Base-by-base conservation (phyloP, 2,329 filamentous ascomycete species). In the Cladosporium sp. region DNA sequence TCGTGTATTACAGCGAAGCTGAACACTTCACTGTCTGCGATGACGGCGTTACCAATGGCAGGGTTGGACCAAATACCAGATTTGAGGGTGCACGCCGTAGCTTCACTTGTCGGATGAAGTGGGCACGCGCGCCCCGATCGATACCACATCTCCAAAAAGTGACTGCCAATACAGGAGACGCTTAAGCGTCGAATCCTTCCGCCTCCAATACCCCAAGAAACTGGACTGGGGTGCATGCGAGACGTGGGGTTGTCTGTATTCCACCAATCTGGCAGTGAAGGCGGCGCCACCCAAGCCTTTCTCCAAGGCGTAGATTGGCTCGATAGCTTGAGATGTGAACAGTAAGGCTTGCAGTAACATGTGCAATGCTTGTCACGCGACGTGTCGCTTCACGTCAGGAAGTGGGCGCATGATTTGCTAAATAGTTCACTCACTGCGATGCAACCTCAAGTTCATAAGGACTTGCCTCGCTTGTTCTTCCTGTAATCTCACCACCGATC, bases 251-350 rank as follows among this genome's bases (percentile, higher is more conserved):
- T 43, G n/a, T 20, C n/a, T 19, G 51, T 42, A 42, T 54, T 40
- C 51, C 51, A 54, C 51, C 38, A 54, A 40, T 54, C 22, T 30
- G 8, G n/a, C n/a, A 42, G 38, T 30, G n/a, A 43, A 54, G 51
- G 25, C 25, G 19, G 30, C 51, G 51, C 51, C 51, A 54, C 51
- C 17, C 42, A 25, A 34, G 25, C 25, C 22, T 34, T 34, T 9
- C 4, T 34, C 30, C 8, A 9, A 34, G 30, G 30, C 30, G 30
- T 12, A 34, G 30, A 34, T 34, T 34, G 30, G 30, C 30, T 34
- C 17, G 17, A 50, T 19, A 55, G 52, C 52, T 55, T 55, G 34
- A 40, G 17, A 20, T 19, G 14, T 12, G 38, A 22, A 20, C 38
- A 5, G 25, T 40, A 45, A 55, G n/a, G 52, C 52, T 55, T 55